Conservation (phyloP, 2,329 filamentous ascomycete genomes). For the Arthrobotrys conoides region DNA sequence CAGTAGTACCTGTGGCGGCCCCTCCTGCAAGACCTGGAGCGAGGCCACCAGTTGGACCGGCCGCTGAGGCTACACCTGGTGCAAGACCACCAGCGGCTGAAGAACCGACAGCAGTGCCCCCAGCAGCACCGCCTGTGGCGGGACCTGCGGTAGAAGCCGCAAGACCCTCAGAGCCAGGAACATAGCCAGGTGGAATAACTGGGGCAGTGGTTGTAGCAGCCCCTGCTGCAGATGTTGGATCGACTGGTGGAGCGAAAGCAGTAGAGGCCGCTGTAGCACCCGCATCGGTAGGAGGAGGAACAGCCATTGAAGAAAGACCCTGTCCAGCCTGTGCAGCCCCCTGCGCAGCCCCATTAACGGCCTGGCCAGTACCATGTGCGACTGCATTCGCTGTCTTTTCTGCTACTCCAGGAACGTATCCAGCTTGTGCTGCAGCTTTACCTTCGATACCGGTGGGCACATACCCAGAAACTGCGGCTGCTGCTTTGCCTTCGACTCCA, state of each 20-base stretch:
- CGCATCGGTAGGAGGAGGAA: constrained; percentile 40
- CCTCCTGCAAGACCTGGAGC: constrained; percentile 12
- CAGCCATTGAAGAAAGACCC: constrained; percentile 39
- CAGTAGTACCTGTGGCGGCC: neutral
- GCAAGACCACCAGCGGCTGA: constrained; percentile 7
- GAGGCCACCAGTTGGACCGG: constrained; percentile 17
- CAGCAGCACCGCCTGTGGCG: neutral
- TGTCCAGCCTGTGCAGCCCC: constrained; percentile 49
- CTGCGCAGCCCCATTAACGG: constrained; percentile 38
- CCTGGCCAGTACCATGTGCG: constrained; percentile 25
- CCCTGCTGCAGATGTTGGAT: constrained; percentile 23
- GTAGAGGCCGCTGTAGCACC: constrained; percentile 31
- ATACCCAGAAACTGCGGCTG: constrained; percentile 37
- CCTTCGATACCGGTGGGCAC: constrained; percentile 46
- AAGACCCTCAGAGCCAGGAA: constrained; percentile 31
- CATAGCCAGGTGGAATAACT: constrained; percentile 19
- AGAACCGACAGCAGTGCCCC: constrained; percentile 3
- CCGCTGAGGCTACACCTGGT: neutral
- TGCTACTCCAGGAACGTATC: constrained; percentile 27
- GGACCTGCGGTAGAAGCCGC: constrained; percentile 5
- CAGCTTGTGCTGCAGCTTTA: constrained; percentile 7
- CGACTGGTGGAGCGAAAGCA: constrained; percentile 28
- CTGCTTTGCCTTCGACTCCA: constrained; percentile 50
- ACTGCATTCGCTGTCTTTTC: constrained; percentile 24
- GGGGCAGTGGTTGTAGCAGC: constrained; percentile 16